A percentile compares a stretch with the other conserved stretches of the same genome.
Evolutionary conservation across 108 stramenopile genomes (phyloP).

Genomic region (Skeletonema costatum): DNA sequence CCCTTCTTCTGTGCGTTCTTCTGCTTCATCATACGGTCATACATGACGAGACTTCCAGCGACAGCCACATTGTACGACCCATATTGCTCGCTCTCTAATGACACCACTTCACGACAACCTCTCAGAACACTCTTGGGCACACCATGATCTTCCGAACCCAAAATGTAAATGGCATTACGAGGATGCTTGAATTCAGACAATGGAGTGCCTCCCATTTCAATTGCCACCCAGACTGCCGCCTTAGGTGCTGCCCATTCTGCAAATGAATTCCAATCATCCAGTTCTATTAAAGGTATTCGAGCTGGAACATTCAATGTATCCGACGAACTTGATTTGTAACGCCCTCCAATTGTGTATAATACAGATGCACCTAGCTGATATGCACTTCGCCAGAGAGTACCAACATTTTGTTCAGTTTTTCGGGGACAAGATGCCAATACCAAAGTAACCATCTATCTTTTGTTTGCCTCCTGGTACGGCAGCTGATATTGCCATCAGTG

Average conservation of each 20-base stretch:
- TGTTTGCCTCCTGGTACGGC: conserved; percentile 25
- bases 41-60: conserved; percentile 54
- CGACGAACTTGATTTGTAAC: conserved; percentile 30
- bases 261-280: conserved; percentile 50
- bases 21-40: conserved; percentile 47
- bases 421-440: conserved; percentile 41
- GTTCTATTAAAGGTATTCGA: conserved; percentile 41
- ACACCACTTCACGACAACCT: conserved; percentile 45
- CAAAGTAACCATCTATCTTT: conserved; percentile 39
- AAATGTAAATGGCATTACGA: conserved; percentile 44
- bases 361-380: conserved; percentile 49
- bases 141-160: conserved; percentile 53
- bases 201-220: conserved; percentile 56
- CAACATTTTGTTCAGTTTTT: conserved; percentile 39
- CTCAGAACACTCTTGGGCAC: conserved; percentile 40
- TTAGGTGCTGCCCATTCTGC: conserved; percentile 30
- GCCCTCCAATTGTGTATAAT: conserved; percentile 47
- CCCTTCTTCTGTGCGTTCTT: conserved; percentile 3
- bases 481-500: conserved; percentile 22
- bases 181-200: conserved; percentile 44
- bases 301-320: conserved; percentile 45
- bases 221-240: conserved; percentile 41
- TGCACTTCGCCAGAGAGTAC: conserved; percentile 40
- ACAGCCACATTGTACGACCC: conserved; percentile 57
- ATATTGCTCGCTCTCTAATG: conserved; percentile 44